Conservation (phyloP, 73 alveolate species). For the Stentor roeselii region DNA sequence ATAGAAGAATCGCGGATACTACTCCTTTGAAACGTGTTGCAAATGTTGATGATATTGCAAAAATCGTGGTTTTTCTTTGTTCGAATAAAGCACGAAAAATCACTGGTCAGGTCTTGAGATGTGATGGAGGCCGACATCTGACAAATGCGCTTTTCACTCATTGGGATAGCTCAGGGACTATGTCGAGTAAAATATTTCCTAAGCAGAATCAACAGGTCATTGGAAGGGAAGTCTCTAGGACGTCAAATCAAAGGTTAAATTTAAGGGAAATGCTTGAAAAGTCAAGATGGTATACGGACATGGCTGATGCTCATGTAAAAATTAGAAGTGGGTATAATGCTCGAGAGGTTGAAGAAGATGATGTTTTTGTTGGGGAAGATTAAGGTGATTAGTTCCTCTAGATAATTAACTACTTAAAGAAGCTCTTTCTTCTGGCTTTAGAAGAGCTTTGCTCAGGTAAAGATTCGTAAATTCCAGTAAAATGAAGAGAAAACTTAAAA, state of each 20-base stretch:
- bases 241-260: not conserved
- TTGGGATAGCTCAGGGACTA: slow-evolving; percentile 75
- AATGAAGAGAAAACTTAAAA: not conserved
- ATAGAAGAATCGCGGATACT: slow-evolving; percentile 66
- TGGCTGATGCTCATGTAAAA: slow-evolving; percentile 22
- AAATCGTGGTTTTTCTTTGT: slow-evolving; percentile 69
- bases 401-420: not conserved
- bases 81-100: slow-evolving; percentile 73
- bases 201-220: not conserved
- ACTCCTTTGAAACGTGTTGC: slow-evolving; percentile 75
- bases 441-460: not conserved
- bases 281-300: not conserved
- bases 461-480: not conserved
- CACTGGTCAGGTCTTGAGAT: slow-evolving; percentile 85
- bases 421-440: not conserved
- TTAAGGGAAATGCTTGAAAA: not conserved
- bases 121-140: slow-evolving; percentile 85
- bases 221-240: not conserved
- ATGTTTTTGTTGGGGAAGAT: no score
- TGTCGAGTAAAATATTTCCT: slow-evolving; percentile 35
- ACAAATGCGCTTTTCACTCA: slow-evolving; percentile 71
- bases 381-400: no score
- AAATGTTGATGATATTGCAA: slow-evolving; percentile 76
- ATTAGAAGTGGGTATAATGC: no score
- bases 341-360: no score